These are phyloP conservation scores for Hortaea sp. DNA, from an alignment of 2,329 filamentous ascomycete genomes.

Conservation along the genomic window DNA sequence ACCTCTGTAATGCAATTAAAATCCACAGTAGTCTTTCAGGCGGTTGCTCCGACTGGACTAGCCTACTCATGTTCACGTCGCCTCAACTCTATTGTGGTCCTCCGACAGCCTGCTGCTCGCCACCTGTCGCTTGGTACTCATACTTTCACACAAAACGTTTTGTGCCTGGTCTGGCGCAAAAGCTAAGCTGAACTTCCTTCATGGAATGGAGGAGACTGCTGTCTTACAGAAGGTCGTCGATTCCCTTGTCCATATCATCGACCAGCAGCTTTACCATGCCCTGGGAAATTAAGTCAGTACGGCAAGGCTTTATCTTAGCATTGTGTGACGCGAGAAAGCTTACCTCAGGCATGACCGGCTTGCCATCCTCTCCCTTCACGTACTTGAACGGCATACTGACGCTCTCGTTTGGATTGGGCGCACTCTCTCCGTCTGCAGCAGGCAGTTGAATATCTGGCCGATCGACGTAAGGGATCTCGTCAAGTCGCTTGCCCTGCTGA, in stretches of 20 bases:
- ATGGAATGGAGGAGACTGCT: neutral
- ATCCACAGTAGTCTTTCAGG: too few species aligned
- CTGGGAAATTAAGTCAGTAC: conserved; percentile 35
- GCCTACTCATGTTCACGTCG: too few species aligned
- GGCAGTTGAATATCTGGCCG: conserved; percentile 75
- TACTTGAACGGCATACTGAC: conserved; percentile 98
- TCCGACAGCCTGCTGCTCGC: too few species aligned
- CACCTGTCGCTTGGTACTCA: too few species aligned
- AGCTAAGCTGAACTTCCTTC: too few species aligned
- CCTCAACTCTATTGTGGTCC: too few species aligned
- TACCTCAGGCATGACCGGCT: conserved; percentile 87
- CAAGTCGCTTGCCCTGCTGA: conserved; percentile 66
- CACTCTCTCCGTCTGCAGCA: conserved; percentile 43
- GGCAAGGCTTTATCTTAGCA: neutral
- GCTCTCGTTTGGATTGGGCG: conserved; percentile 57
- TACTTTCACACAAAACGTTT: too few species aligned
- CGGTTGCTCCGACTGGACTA: too few species aligned
- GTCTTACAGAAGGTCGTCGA: conserved; percentile 62
- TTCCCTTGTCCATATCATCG: conserved; percentile 84
- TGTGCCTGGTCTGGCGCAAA: too few species aligned
- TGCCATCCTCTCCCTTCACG: conserved; percentile 58
- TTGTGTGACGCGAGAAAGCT: conserved; percentile 6
- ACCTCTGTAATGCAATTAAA: too few species aligned
- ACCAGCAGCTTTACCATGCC: conserved; percentile 93
- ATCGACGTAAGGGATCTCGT: conserved; percentile 73